phyloP scores from a whole-genome alignment of 2,329 filamentous ascomycete genomes.

The Gliomastix tumulicola region DNA sequence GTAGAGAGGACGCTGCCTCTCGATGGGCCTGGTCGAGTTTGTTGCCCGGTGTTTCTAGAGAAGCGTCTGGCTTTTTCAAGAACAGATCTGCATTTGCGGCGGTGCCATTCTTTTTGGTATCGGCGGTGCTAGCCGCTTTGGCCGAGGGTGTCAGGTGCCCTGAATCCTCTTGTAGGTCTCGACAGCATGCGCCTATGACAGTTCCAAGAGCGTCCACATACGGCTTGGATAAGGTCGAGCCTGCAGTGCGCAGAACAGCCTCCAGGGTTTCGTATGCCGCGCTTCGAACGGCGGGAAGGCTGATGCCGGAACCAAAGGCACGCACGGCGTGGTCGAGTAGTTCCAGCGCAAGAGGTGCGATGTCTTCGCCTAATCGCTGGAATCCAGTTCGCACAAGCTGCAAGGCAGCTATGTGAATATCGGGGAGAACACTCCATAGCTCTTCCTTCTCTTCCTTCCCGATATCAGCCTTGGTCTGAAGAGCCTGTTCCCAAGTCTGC shows the following conservation, averaged over 20 bases:
- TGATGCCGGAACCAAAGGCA: constrained; percentile 56
- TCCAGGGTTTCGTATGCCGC: constrained; percentile 53
- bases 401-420: constrained; percentile 67
- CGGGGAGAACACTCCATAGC: constrained; percentile 66
- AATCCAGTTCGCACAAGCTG: constrained; percentile 51
- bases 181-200: constrained; percentile 63
- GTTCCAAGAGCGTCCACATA: constrained; percentile 55
- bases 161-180: constrained; percentile 57
- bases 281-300: constrained; percentile 46
- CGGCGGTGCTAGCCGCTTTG: constrained; percentile 19
- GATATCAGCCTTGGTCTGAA: constrained; percentile 66
- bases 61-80: constrained; percentile 34
- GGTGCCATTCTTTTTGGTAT: constrained; percentile 29
- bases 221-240: constrained; percentile 59
- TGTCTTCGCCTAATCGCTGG: constrained; percentile 48
- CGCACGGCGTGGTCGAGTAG: constrained; percentile 66
- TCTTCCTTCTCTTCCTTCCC: constrained; percentile 75
- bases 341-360: constrained; percentile 53
- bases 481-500: constrained; percentile 37
- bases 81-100: constrained; percentile 67
- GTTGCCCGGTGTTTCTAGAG: constrained; percentile 18
- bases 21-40: constrained; percentile 38
- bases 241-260: constrained; percentile 52
- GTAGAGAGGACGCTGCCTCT: constrained; percentile 50
- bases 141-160: constrained; percentile 35